phyloP scores from a whole-genome alignment of 2,329 filamentous ascomycete species.

The Pestalotiopsis sp. region DNA sequence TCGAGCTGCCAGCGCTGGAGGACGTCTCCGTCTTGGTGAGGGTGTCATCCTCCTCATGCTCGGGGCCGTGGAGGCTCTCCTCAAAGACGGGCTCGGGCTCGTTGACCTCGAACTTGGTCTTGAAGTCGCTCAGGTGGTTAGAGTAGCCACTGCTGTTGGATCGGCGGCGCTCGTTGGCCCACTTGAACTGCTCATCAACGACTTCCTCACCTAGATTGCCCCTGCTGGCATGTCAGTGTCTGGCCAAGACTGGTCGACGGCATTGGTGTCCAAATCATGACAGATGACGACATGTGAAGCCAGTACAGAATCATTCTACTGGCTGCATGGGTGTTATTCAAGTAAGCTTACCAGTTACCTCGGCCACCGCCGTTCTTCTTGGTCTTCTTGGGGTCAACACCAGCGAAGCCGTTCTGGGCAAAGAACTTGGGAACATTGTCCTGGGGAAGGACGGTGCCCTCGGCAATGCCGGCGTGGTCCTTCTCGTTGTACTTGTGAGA shows the following conservation, averaged over 20 bases:
- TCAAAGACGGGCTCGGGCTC: slow-evolving; percentile 92
- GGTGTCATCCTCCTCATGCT: slow-evolving; percentile 57
- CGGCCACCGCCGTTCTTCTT: slow-evolving; percentile 96
- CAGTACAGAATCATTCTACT: not conserved
- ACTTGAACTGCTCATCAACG: slow-evolving; percentile 79
- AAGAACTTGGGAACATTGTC: slow-evolving; percentile 90
- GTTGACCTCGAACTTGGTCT: slow-evolving; percentile 94
- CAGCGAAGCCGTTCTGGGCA: slow-evolving; percentile 79
- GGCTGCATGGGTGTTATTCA: not conserved
- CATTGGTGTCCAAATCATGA: not conserved
- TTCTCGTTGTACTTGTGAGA: slow-evolving; percentile 95
- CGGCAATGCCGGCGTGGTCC: slow-evolving; percentile 78
- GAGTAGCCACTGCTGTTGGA: slow-evolving; percentile 84
- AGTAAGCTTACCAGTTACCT: slow-evolving; percentile 81
- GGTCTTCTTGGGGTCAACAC: slow-evolving; percentile 84
- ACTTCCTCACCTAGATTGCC: slow-evolving; percentile 81
- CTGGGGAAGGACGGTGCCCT: slow-evolving; percentile 67
- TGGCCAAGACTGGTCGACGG: slow-evolving; percentile 2
- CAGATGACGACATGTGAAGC: not conserved
- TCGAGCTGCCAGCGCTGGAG: slow-evolving; percentile 60
- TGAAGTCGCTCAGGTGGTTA: slow-evolving; percentile 73
- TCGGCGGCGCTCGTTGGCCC: slow-evolving; percentile 83
- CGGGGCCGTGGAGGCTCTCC: slow-evolving; percentile 74
- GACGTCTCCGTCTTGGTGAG: slow-evolving; percentile 58
- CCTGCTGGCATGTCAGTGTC: slow-evolving; percentile 52